Evolutionary conservation across 2,329 filamentous ascomycete species (phyloP), one percentile per base, ranked within the genome.

Genomic region (Emmonsia crescens): DNA sequence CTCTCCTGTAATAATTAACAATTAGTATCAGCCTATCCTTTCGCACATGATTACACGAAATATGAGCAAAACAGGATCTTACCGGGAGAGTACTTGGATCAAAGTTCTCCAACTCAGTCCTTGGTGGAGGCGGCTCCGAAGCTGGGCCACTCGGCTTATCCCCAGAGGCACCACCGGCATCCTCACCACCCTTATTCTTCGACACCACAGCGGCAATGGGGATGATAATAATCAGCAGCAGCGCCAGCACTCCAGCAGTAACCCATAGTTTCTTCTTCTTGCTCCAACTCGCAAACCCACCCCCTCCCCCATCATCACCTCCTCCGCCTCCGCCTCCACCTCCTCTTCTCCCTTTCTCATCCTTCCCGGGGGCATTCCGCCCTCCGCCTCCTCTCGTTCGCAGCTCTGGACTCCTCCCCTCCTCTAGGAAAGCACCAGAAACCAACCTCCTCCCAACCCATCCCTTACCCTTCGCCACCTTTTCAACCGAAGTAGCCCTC

Each of bases 361-460:
- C 74, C 75, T 72, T 83, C 77, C 68, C n/a, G n/a, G n/a, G 80
- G 49, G 70, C 70, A 44, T 72, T 69, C 64, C 73, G 69, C 29
- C 49, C 80, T 77, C 62, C 59, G 78, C 74, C 66, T 70, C 65
- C 80, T 76, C 69, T 81, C 75, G 69, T 82, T 78, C 64, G 81
- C 75, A 73, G 81, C 77, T 71, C 82, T 69, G 75, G 70, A 54
- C 70, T 72, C 44, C 73, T 78, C 0, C 87, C 87, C 71, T 90
- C 87, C 69, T 90, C 88, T 66, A 88, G 76, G 21, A 87, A 75
- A 0, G 85, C 85, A 24, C 87, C 87, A 64, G 87, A 90, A 24
- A 88, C 85, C n/a, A 89, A 79, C 64, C 88, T 78, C 61, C 80
- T 80, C 69, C 84, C 83, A 65, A 62, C 68, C 64, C 60, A 72